phyloP scores from a whole-genome alignment of 1,139 yeast genomes.

The Debaryomycetaceae sp. region DNA sequence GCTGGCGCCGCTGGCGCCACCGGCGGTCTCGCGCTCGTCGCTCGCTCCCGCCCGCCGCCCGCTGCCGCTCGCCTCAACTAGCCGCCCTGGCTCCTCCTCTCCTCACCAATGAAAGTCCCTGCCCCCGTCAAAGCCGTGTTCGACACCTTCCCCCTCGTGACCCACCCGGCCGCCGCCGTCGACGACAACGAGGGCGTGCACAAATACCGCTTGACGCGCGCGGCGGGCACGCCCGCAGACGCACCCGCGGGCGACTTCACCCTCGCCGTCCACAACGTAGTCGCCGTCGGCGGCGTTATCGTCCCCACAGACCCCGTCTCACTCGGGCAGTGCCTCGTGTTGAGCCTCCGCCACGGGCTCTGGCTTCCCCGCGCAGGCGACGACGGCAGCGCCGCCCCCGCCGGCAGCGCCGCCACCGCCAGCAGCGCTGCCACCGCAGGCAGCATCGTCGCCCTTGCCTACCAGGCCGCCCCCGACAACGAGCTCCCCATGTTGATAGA shows the following conservation, averaged over 20 bases:
- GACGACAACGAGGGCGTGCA: no score
- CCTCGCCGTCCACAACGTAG: constrained; percentile 39
- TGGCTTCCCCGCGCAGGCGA: constrained; percentile 22
- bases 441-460: constrained; percentile 29
- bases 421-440: constrained; percentile 10
- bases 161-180: constrained; percentile 28
- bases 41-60: no score
- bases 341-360: constrained; percentile 30
- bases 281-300: constrained; percentile 16
- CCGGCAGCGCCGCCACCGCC: background rate
- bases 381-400: constrained; percentile 3
- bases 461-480: constrained; percentile 37
- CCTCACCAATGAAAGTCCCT: constrained; percentile 30
- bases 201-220: no score
- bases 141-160: constrained; percentile 45
- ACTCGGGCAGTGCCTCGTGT: constrained; percentile 27
- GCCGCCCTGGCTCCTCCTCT: no score
- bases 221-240: background rate
- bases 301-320: constrained; percentile 47
- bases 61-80: no score
- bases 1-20: no score
- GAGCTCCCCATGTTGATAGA: constrained; percentile 44
- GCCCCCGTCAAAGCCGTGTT: constrained; percentile 37
- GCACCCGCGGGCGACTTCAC: constrained; percentile 19
- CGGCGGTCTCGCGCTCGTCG: no score